phyloP scores from a whole-genome alignment of 2,329 filamentous ascomycete genomes.

The Colletotrichum musicola region DNA sequence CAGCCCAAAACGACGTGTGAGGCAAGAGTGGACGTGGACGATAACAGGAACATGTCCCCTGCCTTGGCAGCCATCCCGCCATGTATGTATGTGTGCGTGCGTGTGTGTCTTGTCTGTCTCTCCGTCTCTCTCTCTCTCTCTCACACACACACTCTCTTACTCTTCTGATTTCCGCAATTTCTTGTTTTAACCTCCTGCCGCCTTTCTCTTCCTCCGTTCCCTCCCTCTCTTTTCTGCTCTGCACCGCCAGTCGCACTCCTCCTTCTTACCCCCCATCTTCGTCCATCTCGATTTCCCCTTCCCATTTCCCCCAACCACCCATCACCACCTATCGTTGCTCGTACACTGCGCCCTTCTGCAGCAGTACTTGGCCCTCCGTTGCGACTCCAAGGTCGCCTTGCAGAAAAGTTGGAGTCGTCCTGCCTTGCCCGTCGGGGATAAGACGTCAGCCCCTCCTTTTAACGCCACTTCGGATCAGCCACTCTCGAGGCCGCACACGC shows the following conservation, averaged over 20 bases:
- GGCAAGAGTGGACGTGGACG: constrained; percentile 33
- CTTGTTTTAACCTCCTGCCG: constrained; percentile 35
- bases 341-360: constrained; percentile 6
- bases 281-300: background rate
- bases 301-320: background rate
- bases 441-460: constrained; percentile 22
- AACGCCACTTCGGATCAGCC: constrained; percentile 28
- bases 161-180: constrained; percentile 23
- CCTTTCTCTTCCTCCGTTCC: constrained; percentile 1
- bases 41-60: constrained; percentile 30
- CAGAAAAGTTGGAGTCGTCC: constrained; percentile 24
- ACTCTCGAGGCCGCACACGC: constrained; percentile 4
- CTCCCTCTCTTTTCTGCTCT: constrained; percentile 18
- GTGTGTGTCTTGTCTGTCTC: background rate
- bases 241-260: background rate
- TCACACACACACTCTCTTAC: background rate
- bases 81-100: background rate
- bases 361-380: constrained; percentile 19
- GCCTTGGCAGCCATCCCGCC: constrained; percentile 33
- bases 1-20: constrained; percentile 28
- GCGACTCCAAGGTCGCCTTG: constrained; percentile 20
- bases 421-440: constrained; percentile 18
- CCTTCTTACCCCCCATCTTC: constrained; percentile 5
- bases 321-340: background rate
- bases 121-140: constrained; percentile 19